phyloP scores from a whole-genome alignment of 1,284 basidiomycete genomes.

The Apiotrichum gamsii region DNA sequence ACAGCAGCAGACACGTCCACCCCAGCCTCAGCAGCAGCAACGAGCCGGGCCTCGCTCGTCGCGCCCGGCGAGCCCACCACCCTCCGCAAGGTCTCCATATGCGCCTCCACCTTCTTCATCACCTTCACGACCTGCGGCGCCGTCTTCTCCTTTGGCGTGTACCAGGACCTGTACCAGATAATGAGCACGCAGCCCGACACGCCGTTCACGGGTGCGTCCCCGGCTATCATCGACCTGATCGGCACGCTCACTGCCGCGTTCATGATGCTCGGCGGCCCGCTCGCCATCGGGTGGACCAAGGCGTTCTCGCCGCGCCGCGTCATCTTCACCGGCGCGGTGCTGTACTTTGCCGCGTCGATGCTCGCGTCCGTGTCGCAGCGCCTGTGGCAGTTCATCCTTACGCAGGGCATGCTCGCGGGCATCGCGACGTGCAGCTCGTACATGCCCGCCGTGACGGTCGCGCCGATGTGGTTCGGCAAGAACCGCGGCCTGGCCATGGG shows the following conservation, averaged over 20 bases:
- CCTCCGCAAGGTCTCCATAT: constrained; percentile 12
- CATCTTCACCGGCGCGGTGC: constrained; percentile 17
- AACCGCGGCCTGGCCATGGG: constrained; percentile 32
- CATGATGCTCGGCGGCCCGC: constrained; percentile 26
- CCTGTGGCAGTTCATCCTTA: constrained; percentile 32
- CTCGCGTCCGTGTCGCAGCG: constrained; percentile 19
- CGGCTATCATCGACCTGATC: constrained; percentile 28
- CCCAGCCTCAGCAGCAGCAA: too few species aligned
- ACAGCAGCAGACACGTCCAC: too few species aligned
- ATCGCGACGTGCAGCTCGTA: constrained; percentile 29
- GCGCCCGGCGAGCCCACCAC: too few species aligned
- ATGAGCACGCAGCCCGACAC: constrained; percentile 17
- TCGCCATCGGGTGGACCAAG: constrained; percentile 24
- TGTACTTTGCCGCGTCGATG: constrained; percentile 18
- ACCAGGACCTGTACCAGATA: constrained; percentile 31
- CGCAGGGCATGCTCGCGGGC: constrained; percentile 29
- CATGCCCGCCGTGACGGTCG: constrained; percentile 27
- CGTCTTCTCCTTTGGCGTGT: constrained; percentile 33
- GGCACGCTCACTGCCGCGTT: constrained; percentile 29
- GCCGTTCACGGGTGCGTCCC: constrained; percentile 24
- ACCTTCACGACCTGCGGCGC: constrained; percentile 30
- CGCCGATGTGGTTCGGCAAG: constrained; percentile 27
- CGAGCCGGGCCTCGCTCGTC: too few species aligned
- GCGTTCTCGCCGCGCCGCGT: constrained; percentile 19
- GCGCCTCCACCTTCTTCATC: constrained; percentile 17